Evolutionary conservation across 805 yeast genomes (phyloP).

Genomic region (Lachancea lanzarotensis): DNA sequence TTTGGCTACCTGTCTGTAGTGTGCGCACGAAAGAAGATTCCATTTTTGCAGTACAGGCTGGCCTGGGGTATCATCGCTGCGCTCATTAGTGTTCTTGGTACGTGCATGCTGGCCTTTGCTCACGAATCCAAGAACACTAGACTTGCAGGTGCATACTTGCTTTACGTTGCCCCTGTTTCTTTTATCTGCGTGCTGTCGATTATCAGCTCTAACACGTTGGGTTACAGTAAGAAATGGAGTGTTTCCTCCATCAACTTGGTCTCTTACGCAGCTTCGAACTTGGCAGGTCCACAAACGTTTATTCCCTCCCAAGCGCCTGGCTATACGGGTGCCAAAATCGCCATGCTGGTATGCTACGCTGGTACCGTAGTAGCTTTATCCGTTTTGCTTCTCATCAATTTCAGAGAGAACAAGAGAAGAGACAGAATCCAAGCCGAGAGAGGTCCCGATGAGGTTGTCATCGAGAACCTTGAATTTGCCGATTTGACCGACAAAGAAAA

Average conservation of each 20-base stretch:
- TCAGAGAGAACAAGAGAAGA: conserved; percentile 39
- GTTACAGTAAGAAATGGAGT: conserved; percentile 65
- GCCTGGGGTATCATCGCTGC: conserved; percentile 32
- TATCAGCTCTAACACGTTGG: conserved; percentile 51
- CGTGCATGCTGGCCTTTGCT: conserved; percentile 41
- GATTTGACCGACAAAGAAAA: conserved; percentile 41
- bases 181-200: conserved; percentile 32
- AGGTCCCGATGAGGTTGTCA: conserved; percentile 18
- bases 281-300: conserved; percentile 72
- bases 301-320: conserved; percentile 49
- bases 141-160: conserved; percentile 35
- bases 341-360: conserved; percentile 45
- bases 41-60: conserved; percentile 21
- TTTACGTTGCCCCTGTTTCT: conserved; percentile 33
- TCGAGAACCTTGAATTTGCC: conserved; percentile 29
- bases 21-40: conserved; percentile 16
- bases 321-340: conserved; percentile 49
- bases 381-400: conserved; percentile 24
- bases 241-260: conserved; percentile 53
- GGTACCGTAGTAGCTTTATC: conserved; percentile 35
- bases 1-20: conserved; percentile 25
- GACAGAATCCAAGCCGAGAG: conserved; percentile 29
- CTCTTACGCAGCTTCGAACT: conserved; percentile 61
- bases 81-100: conserved; percentile 28
- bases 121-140: conserved; percentile 28